These are phyloP conservation scores for Micromonas pusilla DNA, from an alignment of 139 green algal genomes.

Conservation along the genomic window DNA sequence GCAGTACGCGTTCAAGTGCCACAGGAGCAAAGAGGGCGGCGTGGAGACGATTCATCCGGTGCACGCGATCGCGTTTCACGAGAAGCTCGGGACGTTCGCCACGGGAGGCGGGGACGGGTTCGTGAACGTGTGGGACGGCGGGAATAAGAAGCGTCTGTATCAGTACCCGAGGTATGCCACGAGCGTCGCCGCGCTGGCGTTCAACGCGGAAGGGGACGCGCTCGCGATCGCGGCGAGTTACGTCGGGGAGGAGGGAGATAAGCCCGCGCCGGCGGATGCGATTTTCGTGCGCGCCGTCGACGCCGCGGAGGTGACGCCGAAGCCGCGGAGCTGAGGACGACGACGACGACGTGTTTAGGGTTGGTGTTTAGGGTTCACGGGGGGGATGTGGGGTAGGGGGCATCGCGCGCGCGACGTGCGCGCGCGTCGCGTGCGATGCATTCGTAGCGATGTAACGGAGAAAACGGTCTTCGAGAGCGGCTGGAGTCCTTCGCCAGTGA, in stretches of 20 bases:
- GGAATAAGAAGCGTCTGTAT: constrained; percentile 86
- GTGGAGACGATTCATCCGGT: constrained; percentile 12
- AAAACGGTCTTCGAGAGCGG: too few relatives aligned
- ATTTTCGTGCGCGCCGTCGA: constrained; percentile 65
- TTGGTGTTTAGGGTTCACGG: too few relatives aligned
- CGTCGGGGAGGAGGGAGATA: constrained; percentile 64
- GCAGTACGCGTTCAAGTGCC: constrained; percentile 17
- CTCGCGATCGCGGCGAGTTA: constrained; percentile 83
- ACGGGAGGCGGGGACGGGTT: constrained; percentile 83
- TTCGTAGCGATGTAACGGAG: too few relatives aligned
- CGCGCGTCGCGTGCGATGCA: too few relatives aligned
- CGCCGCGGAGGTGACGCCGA: constrained; percentile 67
- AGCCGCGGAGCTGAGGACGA: constrained; percentile 28
- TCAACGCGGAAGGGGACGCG: constrained; percentile 55
- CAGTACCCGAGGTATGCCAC: constrained; percentile 70
- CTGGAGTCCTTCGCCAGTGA: too few relatives aligned
- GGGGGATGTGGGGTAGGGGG: too few relatives aligned
- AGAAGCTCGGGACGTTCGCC: constrained; percentile 70
- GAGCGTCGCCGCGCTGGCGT: constrained; percentile 70
- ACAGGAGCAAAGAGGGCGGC: neutral
- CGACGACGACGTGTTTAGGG: too few relatives aligned
- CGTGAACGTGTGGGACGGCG: constrained; percentile 83
- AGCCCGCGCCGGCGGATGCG: constrained; percentile 42
- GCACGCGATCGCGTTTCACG: constrained; percentile 72
- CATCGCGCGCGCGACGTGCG: too few relatives aligned